Conservation (phyloP, 78 protist species). For the Trichosphaerium sp. region DNA sequence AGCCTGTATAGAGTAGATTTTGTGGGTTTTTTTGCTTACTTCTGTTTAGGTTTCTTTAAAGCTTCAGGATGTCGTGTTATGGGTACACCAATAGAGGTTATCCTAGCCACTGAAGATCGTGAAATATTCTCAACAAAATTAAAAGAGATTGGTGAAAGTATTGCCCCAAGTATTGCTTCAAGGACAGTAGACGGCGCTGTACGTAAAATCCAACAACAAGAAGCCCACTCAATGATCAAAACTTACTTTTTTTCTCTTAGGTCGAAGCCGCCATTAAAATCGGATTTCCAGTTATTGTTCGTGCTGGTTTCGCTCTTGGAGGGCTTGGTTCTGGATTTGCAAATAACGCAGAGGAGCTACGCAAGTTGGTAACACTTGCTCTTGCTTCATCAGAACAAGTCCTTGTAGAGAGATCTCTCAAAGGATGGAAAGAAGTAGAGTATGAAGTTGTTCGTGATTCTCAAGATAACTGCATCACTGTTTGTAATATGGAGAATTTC, state of each 20-base stretch:
- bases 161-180: conserved; percentile 63
- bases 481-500: conserved; percentile 98
- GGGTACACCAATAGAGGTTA: conserved; percentile 81
- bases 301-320: conserved; percentile 93
- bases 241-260: not conserved
- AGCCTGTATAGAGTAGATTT: no score
- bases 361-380: conserved; percentile 43
- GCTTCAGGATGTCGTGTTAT: conserved; percentile 67
- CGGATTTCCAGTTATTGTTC: conserved; percentile 85
- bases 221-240: not conserved
- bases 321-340: conserved; percentile 94
- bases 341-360: conserved; percentile 47
- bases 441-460: conserved; percentile 95
- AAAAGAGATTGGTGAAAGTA: conserved; percentile 67
- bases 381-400: conserved; percentile 73
- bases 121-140: conserved; percentile 76
- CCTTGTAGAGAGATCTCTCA: conserved; percentile 79
- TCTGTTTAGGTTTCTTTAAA: conserved; percentile 46
- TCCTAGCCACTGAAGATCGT: conserved; percentile 90
- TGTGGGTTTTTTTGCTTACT: no score
- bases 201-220: not conserved
- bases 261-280: conserved; percentile 36
- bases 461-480: conserved; percentile 94
- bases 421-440: conserved; percentile 98
- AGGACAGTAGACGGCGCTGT: conserved; percentile 36